Base-by-base conservation (phyloP, 2,329 filamentous ascomycete genomes). In the Alternaria hordeiaustralica region DNA sequence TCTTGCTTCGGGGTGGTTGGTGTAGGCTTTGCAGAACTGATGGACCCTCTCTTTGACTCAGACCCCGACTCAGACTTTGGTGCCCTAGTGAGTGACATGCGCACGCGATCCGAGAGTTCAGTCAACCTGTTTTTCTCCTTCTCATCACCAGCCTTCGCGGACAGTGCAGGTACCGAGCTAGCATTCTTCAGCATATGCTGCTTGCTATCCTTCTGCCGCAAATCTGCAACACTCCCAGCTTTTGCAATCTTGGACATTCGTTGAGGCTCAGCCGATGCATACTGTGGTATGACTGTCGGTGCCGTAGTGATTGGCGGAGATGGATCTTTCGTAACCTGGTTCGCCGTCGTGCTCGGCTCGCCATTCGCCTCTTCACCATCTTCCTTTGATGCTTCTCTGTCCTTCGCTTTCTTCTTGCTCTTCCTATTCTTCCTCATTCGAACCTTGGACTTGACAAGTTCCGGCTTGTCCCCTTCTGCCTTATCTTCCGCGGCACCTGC, bases 381-480 rank as follows among this genome's bases (percentile, higher is more conserved):
- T 25, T 56, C 67, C 36, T 75, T 71, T n/a, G n/a, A 21, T 61
- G 66, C 54, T 62, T 61, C 50, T 64, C 69, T 60, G 69, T 76
- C 63, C 12, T 65, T 65, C 10, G 13, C 33, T 55, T 65, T 43
- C 71, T 73, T 62, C 25, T 65, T 65, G 55, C 72, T 77, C 43
- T 71, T 71, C 55, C 64, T 75, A 49, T 72, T 65, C 18, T 66
- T 63, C n/a, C 78, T 68, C 77, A 80, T 79, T 10, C 78, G 72
- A 44, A 79, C 75, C 44, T 78, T 80, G 4, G 75, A 71, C 46
- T 79, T 78, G 21, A 80, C 77, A 10, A 79, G 47, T 54, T 75
- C 66, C 28, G 73, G 63, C 53, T 65, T 65, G 26, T 58, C 65
- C 12, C 50, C 25, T 36, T 67, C 70, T 23, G 33, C 6, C 9